phyloP scores from a whole-genome alignment of 441 rosid species.

The Capsella rubella region DNA sequence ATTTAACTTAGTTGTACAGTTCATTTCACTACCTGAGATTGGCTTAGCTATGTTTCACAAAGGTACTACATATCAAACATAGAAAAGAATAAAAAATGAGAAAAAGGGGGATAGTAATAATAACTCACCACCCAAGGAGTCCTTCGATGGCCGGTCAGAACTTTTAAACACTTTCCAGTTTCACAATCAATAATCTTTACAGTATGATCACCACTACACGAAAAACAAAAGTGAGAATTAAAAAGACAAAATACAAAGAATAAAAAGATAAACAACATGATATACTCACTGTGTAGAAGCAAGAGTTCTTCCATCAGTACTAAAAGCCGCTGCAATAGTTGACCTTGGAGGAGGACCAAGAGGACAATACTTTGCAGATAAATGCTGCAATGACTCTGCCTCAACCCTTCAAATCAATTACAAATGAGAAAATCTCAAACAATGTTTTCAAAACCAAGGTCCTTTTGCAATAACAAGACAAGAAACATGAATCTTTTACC shows the following conservation, averaged over 20 bases:
- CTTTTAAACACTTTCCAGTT: constrained; percentile 82
- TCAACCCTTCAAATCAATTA: constrained; percentile 65
- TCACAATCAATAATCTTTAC: constrained; percentile 90
- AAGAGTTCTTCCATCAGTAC: constrained; percentile 83
- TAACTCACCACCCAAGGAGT: constrained; percentile 98
- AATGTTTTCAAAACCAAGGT: neutral
- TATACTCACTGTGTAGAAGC: constrained; percentile 87
- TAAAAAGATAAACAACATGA: neutral
- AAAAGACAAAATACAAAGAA: constrained; percentile 3
- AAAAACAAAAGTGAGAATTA: constrained; percentile 13
- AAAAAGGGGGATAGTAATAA: neutral
- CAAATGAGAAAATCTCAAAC: neutral
- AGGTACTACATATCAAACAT: neutral
- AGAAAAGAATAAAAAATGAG: neutral
- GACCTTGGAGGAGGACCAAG: constrained; percentile 84
- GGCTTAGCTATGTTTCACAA: neutral
- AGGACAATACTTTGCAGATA: constrained; percentile 82
- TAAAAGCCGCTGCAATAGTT: constrained; percentile 93
- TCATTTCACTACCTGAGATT: neutral
- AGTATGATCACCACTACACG: constrained; percentile 89
- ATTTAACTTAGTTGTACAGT: neutral
- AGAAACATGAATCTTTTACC: constrained; percentile 43
- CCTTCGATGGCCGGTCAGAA: constrained; percentile 81
- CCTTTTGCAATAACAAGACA: neutral
- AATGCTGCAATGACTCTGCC: constrained; percentile 77